These are phyloP conservation scores for Pythium sukuiense DNA, from an alignment of 352 stramenopile species.

Conservation along the genomic window DNA sequence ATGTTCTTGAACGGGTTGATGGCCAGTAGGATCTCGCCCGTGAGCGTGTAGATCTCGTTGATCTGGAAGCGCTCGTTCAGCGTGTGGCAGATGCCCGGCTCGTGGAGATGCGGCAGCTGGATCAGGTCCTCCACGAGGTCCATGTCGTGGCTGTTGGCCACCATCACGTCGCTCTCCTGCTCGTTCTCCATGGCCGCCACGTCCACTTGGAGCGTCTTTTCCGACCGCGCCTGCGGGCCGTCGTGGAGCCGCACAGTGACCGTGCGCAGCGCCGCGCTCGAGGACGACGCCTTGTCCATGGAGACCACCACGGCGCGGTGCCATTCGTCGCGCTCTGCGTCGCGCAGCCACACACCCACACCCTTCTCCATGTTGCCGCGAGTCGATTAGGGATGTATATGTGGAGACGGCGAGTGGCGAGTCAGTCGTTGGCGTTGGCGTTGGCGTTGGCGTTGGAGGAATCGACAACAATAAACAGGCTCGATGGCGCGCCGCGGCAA, in stretches of 20 bases:
- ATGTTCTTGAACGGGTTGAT: slow-evolving; percentile 90
- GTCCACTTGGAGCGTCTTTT: slow-evolving; percentile 53
- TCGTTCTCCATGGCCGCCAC: slow-evolving; percentile 70
- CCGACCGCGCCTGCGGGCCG: slow-evolving; percentile 44
- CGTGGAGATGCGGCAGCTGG: slow-evolving; percentile 91
- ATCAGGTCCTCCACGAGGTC: slow-evolving; percentile 92
- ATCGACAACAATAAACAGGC: neutral
- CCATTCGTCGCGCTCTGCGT: slow-evolving; percentile 70
- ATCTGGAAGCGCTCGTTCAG: slow-evolving; percentile 91
- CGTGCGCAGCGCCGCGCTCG: slow-evolving; percentile 25
- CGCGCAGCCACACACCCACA: slow-evolving; percentile 73
- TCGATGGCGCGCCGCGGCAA: neutral
- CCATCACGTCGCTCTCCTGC: slow-evolving; percentile 45
- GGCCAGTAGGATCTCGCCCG: slow-evolving; percentile 79
- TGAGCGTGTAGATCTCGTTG: slow-evolving; percentile 94
- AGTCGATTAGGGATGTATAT: slow-evolving; percentile 6
- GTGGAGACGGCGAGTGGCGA: slow-evolving; percentile 13
- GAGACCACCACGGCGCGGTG: slow-evolving; percentile 58
- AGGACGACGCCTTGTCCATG: slow-evolving; percentile 24
- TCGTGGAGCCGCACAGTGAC: slow-evolving; percentile 59
- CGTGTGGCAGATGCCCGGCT: slow-evolving; percentile 93
- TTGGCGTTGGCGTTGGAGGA: neutral
- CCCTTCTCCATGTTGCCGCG: slow-evolving; percentile 69
- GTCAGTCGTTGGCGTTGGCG: slow-evolving; percentile 17
- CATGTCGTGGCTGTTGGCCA: slow-evolving; percentile 87